Evolutionary conservation across 2,329 filamentous ascomycete genomes (phyloP), one percentile per base, ranked within the genome.

Genomic region (Aspergillus ochraceus): DNA sequence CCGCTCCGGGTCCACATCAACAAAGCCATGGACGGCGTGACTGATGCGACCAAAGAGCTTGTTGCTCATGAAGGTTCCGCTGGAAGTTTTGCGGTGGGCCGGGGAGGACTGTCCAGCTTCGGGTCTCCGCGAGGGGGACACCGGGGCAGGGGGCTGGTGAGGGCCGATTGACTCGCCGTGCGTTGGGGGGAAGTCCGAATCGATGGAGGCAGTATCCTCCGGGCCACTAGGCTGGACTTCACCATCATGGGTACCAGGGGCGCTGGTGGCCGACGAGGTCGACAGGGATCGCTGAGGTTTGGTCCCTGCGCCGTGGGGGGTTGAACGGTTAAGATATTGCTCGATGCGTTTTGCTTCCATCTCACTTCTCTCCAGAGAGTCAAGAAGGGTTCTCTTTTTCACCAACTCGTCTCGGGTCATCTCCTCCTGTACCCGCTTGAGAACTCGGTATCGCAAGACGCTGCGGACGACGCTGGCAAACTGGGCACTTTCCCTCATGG

Each of bases 401-500:
- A 89, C 85, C 11, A 99, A 82, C 69, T 99, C 93, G 60, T 99
- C 95, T 49, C 89, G 89, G 1, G 95, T 98, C 88, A 98, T 94
- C 72, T 99, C 95, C 75, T 98, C 92, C 73, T 99, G 95, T 55
- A 99, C 91, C 51, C 95, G 86, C 80, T 99, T 99, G 63, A 97
- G 80, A 2, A 98, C 89, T 17, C 95, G 84, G 74, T 97, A 99
- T 65, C 91, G 87, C 57, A 99, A 80, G 36, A 99, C 94, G 65
- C 83, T 90, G 47, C 93, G 87, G 3, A 99, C 95, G 1, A 99
- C 92, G 11, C 95, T 91, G 0, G 95, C 95, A 74, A 99, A 99
- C 71, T 99, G 95, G 12, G 95, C 93, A 70, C 92, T 96, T 78
- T 99, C 95, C 57, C 96, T 87, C 92, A 99, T 97, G 0, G 95